Base-by-base conservation (phyloP, 371 early-diverging fungal species). In the Syncephalastrum racemosum region DNA sequence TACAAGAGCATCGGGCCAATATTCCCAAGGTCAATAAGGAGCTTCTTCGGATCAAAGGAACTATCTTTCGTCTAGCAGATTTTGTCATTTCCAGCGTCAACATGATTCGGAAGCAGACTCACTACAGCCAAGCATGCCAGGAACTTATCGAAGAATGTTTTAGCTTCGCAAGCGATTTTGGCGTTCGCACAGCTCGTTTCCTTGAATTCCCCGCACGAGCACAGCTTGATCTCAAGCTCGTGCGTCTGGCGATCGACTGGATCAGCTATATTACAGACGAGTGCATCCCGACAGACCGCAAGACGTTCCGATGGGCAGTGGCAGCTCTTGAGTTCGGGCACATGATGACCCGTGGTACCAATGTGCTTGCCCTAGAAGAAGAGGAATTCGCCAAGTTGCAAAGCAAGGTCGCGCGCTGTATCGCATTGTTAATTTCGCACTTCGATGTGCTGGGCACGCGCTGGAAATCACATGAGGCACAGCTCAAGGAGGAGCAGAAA, bases 281-380 rank as follows among this genome's bases (percentile, higher is more conserved):
- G 54, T 92, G 91, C 60, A 80, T 81, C 49, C 88, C 88, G 0
- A 84, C 84, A 4, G 90, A 91, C 48, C 75, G 87, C 23, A 88
- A 86, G 60, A 95, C 94, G 0, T 91, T 92, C 77, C 82, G 91
- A 23, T 95, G 95, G 95, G 90, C 90, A 2, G 88, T 95, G 27
- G 74, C 85, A 48, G 93, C 94, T 1, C 79, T 95, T 4, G 91
- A 93, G 63, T 90, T 90, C 62, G 86, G 90, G 0, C 89, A 91
- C 83, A 67, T 80, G 15, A 83, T 89, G 73, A 88, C 90, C 50
- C 79, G 85, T 18, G 89, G 89, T 60, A 46, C 59, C 62, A 54
- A 73, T 50, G 62, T 77, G 46, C 56, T 77, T 63, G 56, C 71
- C 45, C 69, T 77, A n/a, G 42, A 54, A 22, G 59, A 65, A 24